These are phyloP conservation scores for Phytophthora hybrid DNA, from an alignment of 352 stramenopile species.

Conservation along the genomic window DNA sequence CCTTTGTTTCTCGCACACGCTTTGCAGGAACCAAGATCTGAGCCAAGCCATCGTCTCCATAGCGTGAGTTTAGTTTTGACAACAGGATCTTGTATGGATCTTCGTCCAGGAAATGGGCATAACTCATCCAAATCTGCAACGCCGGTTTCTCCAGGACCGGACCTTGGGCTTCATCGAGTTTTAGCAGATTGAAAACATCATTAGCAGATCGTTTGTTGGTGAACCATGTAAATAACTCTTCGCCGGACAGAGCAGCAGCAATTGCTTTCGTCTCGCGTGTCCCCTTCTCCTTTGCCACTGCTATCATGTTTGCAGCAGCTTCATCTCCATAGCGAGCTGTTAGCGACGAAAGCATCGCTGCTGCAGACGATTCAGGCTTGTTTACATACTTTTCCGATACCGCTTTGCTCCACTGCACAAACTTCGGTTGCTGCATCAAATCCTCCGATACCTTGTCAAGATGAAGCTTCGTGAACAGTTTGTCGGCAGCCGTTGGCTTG, in stretches of 20 bases:
- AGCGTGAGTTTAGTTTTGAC: neutral
- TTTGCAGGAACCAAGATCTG: constrained; percentile 14
- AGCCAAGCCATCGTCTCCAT: neutral
- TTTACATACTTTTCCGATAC: neutral
- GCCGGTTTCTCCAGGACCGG: constrained; percentile 6
- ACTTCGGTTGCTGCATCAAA: no score
- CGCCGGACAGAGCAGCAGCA: neutral
- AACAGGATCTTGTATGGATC: constrained; percentile 8
- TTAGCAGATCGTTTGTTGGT: neutral
- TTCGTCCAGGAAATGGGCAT: neutral
- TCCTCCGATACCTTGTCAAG: no score
- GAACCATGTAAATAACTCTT: neutral
- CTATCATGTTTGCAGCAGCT: neutral
- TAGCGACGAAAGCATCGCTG: neutral
- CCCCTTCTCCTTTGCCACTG: neutral
- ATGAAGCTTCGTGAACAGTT: no score
- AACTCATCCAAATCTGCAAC: constrained; percentile 15
- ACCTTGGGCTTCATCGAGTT: neutral
- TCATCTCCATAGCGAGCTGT: neutral
- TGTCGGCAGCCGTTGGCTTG: no score
- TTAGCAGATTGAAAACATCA: constrained; percentile 6
- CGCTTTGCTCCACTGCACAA: neutral
- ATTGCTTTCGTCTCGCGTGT: neutral
- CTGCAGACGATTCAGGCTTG: neutral
- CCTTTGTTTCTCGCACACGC: neutral